phyloP scores from a whole-genome alignment of 257 asterid genomes.

The Solanum chiquidenum region DNA sequence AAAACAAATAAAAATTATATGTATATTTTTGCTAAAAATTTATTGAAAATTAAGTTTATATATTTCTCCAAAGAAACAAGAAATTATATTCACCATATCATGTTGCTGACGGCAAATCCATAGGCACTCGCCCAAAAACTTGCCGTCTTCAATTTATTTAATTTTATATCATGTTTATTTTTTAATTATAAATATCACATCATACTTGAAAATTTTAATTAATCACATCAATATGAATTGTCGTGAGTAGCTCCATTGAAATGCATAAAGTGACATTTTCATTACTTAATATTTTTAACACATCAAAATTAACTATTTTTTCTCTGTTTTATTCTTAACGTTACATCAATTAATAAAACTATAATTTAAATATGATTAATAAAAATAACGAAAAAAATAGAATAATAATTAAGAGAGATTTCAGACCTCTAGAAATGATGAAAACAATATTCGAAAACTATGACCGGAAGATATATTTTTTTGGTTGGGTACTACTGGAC shows the following conservation, averaged over 20 bases:
- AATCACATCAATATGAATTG: not conserved
- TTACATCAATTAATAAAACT: no score
- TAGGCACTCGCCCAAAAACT: not conserved
- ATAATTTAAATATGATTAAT: not conserved
- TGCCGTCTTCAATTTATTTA: not conserved
- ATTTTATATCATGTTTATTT: not conserved
- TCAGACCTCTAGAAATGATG: not conserved
- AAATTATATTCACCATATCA: not conserved
- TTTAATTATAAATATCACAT: not conserved
- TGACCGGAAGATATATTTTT: not conserved
- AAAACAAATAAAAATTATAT: not conserved
- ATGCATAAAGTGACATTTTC: not conserved
- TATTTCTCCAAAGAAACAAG: not conserved
- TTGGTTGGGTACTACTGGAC: not conserved
- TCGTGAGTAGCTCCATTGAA: not conserved
- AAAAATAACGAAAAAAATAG: no score
- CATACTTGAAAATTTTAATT: not conserved
- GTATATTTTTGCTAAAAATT: not conserved
- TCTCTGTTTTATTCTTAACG: no score
- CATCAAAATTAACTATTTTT: no score
- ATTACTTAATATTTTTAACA: not conserved
- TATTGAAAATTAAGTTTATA: not conserved
- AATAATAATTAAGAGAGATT: not conserved
- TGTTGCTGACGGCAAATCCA: not conserved
- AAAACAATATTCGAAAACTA: not conserved